Evolutionary conservation across 2,329 filamentous ascomycete species (phyloP).

Genomic region (Annulohypoxylon truncatum): DNA sequence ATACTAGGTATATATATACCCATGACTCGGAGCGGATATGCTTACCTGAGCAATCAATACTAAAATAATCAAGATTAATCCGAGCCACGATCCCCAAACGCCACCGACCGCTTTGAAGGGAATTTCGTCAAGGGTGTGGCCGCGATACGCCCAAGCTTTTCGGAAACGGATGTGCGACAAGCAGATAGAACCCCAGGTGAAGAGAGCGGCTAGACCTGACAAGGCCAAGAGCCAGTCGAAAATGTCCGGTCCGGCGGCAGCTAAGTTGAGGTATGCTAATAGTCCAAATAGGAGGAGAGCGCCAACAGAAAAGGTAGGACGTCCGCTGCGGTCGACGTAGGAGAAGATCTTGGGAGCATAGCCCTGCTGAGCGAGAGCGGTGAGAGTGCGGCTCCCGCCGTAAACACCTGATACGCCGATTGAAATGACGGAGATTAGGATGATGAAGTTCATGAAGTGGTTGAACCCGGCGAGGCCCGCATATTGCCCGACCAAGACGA

Average conservation of each 20-base stretch:
- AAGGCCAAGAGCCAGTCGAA: slow-evolving; percentile 76
- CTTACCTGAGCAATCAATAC: slow-evolving; percentile 66
- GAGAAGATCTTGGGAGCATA: slow-evolving; percentile 68
- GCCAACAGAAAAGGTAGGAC: slow-evolving; percentile 64
- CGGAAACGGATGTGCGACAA: slow-evolving; percentile 77
- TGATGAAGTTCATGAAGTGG: slow-evolving; percentile 69
- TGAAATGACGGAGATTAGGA: slow-evolving; percentile 68
- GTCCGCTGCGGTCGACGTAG: slow-evolving; percentile 68
- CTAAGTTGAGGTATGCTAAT: slow-evolving; percentile 62
- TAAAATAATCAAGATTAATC: slow-evolving; percentile 67
- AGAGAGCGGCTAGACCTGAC: slow-evolving; percentile 72
- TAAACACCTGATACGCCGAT: slow-evolving; percentile 70
- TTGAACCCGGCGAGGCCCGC: slow-evolving; percentile 64
- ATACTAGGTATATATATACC: not conserved
- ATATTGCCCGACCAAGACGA: slow-evolving; percentile 67
- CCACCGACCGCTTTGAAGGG: slow-evolving; percentile 72
- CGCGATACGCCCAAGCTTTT: slow-evolving; percentile 69
- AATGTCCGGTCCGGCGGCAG: slow-evolving; percentile 59
- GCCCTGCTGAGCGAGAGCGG: slow-evolving; percentile 68
- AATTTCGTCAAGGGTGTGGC: slow-evolving; percentile 74
- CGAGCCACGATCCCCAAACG: slow-evolving; percentile 72
- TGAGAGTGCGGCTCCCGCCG: slow-evolving; percentile 68
- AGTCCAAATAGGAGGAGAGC: slow-evolving; percentile 61
- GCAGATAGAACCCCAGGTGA: slow-evolving; percentile 77
- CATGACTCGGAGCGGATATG: slow-evolving; percentile 4